A percentile compares a stretch with the other conserved stretches of the same genome.
phyloP scores from a whole-genome alignment of 2,329 filamentous ascomycete species.

The Aureobasidium mangrovei region DNA sequence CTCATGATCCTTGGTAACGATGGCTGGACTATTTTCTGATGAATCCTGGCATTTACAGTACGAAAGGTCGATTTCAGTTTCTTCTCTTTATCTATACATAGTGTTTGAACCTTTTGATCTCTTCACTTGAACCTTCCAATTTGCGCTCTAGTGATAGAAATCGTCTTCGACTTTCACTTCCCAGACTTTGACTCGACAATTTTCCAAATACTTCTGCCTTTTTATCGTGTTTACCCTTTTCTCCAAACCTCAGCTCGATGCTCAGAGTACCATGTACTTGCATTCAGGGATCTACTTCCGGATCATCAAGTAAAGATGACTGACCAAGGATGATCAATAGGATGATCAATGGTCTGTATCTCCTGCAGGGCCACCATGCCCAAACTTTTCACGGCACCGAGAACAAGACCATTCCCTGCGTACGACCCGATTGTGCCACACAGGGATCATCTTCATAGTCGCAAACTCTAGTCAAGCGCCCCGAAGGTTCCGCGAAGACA shows the following conservation, averaged over 20 bases:
- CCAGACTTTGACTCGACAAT: too few relatives aligned
- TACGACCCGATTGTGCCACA: too few relatives aligned
- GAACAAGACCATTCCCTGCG: background rate
- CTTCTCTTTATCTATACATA: constrained; percentile 4
- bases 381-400: background rate
- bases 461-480: background rate
- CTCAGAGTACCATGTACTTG: background rate
- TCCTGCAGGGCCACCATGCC: background rate
- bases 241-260: background rate
- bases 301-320: background rate
- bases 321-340: background rate
- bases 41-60: background rate
- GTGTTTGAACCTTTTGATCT: constrained; percentile 2
- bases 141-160: too few relatives aligned
- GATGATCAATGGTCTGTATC: background rate
- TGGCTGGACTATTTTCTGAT: background rate
- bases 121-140: background rate
- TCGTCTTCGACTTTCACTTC: too few relatives aligned
- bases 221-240: background rate
- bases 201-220: too few relatives aligned
- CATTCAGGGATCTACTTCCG: background rate
- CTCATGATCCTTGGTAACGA: background rate
- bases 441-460: background rate
- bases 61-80: constrained; percentile 2
- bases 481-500: background rate